Percentiles rank a stretch among this genome's conserved stretches.
Evolutionary conservation across 106 monocot species (phyloP).

Genomic region (Allium cepa): DNA sequence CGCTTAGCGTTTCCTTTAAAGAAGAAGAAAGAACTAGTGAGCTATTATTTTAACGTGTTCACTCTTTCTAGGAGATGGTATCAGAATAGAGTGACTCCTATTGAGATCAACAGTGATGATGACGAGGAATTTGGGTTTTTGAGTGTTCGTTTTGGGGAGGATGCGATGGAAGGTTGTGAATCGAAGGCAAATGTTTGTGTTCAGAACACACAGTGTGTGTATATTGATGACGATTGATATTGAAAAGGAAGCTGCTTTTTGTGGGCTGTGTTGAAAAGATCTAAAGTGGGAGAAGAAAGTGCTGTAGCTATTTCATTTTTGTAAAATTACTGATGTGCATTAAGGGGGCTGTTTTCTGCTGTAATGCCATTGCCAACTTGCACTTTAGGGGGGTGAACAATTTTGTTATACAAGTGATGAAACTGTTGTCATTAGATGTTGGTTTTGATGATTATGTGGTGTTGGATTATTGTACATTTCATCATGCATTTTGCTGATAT

Average conservation of each 20-base stretch:
- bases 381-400: not conserved
- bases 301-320: not conserved
- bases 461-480: too few species aligned
- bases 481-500: too few species aligned
- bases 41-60: conserved; percentile 94
- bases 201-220: conserved; percentile 58
- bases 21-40: conserved; percentile 42
- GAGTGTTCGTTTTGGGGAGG: conserved; percentile 35
- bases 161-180: conserved; percentile 9
- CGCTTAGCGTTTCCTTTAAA: conserved; percentile 30
- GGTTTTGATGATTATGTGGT: too few species aligned
- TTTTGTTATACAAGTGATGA: not conserved
- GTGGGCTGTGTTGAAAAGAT: not conserved
- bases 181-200: conserved; percentile 22
- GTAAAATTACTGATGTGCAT: not conserved
- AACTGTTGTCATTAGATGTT: too few species aligned
- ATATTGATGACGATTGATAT: conserved; percentile 32
- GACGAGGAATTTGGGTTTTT: conserved; percentile 67
- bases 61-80: conserved; percentile 59
- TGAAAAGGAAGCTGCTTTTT: not conserved
- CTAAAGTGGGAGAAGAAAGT: too few species aligned
- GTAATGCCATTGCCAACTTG: not conserved
- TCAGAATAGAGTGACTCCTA: conserved; percentile 67
- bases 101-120: conserved; percentile 74
- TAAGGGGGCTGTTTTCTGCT: not conserved